These are phyloP conservation scores for Chionographis japonica DNA, from an alignment of 106 monocot species.

Conservation along the genomic window DNA sequence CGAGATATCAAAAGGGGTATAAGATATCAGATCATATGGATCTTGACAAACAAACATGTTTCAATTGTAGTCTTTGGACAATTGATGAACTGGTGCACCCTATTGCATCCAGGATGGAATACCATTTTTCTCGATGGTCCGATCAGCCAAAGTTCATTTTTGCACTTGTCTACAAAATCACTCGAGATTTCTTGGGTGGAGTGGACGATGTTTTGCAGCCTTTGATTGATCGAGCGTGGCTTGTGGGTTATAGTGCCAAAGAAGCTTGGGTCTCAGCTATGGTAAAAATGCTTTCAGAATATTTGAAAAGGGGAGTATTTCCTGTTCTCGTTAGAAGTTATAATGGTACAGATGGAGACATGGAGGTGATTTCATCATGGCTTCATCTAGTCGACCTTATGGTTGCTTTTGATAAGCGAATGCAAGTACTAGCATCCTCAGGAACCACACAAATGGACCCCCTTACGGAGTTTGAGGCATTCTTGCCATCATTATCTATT, in stretches of 20 bases:
- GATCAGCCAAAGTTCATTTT: constrained; percentile 73
- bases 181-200: constrained; percentile 55
- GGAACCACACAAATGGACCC: constrained; percentile 25
- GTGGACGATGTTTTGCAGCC: constrained; percentile 71
- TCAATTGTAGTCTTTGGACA: constrained; percentile 45
- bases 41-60: constrained; percentile 8
- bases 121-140: constrained; percentile 66
- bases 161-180: constrained; percentile 61
- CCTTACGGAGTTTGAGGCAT: constrained; percentile 13
- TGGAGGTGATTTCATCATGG: constrained; percentile 39
- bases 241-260: constrained; percentile 59
- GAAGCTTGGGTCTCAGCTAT: constrained; percentile 74
- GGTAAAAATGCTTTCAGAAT: constrained; percentile 46
- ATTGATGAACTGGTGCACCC: constrained; percentile 64
- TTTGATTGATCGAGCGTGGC: constrained; percentile 61
- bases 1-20: background rate
- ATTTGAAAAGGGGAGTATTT: constrained; percentile 47
- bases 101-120: constrained; percentile 54
- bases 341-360: constrained; percentile 12
- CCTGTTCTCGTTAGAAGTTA: constrained; percentile 34
- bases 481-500: constrained; percentile 24
- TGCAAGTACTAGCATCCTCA: constrained; percentile 40
- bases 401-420: constrained; percentile 58
- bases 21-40: background rate
- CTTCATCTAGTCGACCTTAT: constrained; percentile 65